These are phyloP conservation scores for Ophiostoma quercus DNA, from an alignment of 2,329 filamentous ascomycete species.

Conservation along the genomic window DNA sequence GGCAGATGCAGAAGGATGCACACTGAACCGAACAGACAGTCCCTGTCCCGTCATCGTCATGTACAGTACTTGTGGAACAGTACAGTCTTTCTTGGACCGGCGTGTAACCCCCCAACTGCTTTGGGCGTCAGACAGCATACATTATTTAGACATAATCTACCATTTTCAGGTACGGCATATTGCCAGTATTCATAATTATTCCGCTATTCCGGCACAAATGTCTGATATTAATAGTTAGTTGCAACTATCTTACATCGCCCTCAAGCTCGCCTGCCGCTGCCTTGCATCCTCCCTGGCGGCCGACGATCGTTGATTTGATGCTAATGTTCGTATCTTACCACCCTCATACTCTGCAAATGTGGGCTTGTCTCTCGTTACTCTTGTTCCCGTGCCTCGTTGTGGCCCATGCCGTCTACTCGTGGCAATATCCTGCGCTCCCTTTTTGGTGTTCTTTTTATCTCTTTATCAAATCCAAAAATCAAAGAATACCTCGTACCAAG, in stretches of 20 bases:
- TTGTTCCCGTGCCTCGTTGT: background rate
- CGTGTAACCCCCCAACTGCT: background rate
- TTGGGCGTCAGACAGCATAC: background rate
- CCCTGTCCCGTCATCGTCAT: background rate
- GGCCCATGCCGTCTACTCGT: slow-evolving; percentile 1
- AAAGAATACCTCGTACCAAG: background rate
- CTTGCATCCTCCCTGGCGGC: slow-evolving; percentile 6
- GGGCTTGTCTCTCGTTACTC: background rate
- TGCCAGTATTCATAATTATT: background rate
- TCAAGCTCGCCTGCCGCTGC: background rate
- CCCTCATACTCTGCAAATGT: background rate
- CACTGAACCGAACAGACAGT: background rate
- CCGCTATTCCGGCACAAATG: background rate
- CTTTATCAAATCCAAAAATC: background rate
- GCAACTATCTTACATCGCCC: background rate
- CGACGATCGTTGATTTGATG: background rate
- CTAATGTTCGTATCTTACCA: background rate
- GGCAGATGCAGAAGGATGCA: background rate
- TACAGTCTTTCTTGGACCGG: background rate
- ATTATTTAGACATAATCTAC: background rate
- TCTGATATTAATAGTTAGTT: background rate
- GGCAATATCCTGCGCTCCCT: background rate
- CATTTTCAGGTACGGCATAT: background rate
- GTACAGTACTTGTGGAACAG: background rate
- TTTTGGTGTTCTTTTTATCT: background rate